Base-by-base conservation (phyloP, 306 rosid species). In the Notholithocarpus densiflorus region DNA sequence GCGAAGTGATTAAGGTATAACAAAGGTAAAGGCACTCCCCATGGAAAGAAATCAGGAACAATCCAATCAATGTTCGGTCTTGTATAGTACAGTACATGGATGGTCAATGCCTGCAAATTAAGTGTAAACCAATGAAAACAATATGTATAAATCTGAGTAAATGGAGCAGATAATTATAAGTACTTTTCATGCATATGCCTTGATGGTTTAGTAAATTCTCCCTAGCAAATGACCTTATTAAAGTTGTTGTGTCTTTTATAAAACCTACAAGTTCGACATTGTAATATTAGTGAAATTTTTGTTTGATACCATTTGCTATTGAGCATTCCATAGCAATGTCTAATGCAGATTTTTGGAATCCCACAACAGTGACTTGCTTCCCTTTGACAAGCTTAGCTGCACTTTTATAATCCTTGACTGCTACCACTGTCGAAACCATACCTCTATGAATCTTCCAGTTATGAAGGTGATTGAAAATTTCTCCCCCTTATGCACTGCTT, bases 1-100 rank as follows among this genome's bases (percentile, higher is more conserved):
- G 97, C 37, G 60, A 92, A 90, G 74, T 93, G 95, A 68, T 74
- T 92, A 0, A 87, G 84, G 79, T 92, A 90, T 5, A 92, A 80
- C 60, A 19, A 82, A 60, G 43, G 79, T 0, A 90, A 68, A 43
- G 95, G 86, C 17, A 92, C 55, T 2, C 97, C 97, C 97, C 97
- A 92, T 5, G 95, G 93, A 66, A 56, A 18, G 68, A 43, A 79
- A 77, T 92, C 92, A 0, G 97, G 93, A 34, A 90, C 5, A 52
- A 0, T 86, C 95, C 95, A 89, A 34, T 34, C 40, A 34, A 54
- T 82, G 93, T 45, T 72, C 82, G 5, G 84, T 90, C 71, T 37
- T 85, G 87, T 83, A 92, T 1, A 92, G 24, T 23, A 92, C 76
- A 21, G 82, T 87, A 82, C 97, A 92, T 1, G 95, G 95, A 56